These are phyloP conservation scores for Didymella glomerata DNA, from an alignment of 2,329 filamentous ascomycete species.

Conservation along the genomic window DNA sequence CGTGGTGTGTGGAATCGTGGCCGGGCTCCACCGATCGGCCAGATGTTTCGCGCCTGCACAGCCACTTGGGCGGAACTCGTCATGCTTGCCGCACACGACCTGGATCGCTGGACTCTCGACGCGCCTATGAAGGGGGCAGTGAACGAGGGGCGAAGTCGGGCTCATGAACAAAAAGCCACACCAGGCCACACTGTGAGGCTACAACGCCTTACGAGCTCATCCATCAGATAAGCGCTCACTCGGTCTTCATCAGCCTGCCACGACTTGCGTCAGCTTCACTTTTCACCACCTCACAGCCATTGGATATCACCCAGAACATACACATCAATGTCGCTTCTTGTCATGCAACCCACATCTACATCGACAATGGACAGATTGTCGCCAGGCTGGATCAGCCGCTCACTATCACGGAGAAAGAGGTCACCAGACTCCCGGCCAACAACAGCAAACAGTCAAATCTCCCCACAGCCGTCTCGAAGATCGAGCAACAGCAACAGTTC, in stretches of 20 bases:
- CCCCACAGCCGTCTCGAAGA: conserved; percentile 28
- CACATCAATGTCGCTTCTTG: conserved; percentile 36
- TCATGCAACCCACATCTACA: conserved; percentile 37
- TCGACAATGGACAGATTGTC: conserved; percentile 33
- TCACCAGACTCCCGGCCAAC: conserved; percentile 29
- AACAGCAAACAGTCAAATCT: conserved; percentile 26
- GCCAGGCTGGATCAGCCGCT: conserved; percentile 36
- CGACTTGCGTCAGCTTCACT: background rate
- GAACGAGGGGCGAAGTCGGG: conserved; percentile 11
- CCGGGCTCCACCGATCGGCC: conserved; percentile 18
- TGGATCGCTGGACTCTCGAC: conserved; percentile 8
- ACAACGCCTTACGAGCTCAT: conserved; percentile 1
- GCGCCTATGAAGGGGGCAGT: conserved; percentile 20
- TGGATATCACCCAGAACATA: background rate
- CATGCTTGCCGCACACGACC: conserved; percentile 13
- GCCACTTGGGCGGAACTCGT: conserved; percentile 13
- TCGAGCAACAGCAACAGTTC: conserved; percentile 42
- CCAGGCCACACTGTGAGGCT: conserved; percentile 1
- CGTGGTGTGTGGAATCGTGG: background rate
- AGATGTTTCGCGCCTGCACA: conserved; percentile 17
- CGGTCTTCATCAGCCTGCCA: conserved; percentile 5
- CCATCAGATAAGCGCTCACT: conserved; percentile 10
- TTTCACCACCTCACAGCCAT: background rate
- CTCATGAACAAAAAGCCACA: conserved; percentile 16
- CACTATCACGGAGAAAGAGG: conserved; percentile 26